Evolutionary conservation across 1,284 basidiomycete genomes (phyloP).

Genomic region (Cryptococcus sp.): DNA sequence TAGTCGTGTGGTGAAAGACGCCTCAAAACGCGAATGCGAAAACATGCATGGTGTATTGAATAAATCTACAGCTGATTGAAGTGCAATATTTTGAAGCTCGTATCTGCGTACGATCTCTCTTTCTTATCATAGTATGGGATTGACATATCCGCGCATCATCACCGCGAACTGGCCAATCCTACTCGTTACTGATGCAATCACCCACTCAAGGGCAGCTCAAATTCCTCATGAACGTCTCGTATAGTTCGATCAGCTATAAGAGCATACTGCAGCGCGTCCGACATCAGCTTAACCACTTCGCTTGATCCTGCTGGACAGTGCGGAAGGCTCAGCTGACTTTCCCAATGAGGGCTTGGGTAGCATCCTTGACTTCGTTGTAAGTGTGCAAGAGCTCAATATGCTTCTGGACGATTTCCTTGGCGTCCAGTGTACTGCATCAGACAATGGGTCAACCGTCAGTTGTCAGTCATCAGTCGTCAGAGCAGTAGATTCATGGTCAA

Average conservation of each 20-base stretch:
- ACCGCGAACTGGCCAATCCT: too few species aligned
- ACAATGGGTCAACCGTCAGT: neutral
- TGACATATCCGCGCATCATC: neutral
- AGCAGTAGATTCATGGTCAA: too few species aligned
- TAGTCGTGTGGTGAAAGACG: too few species aligned
- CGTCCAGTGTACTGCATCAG: slow-evolving; percentile 30
- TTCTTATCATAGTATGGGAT: too few species aligned
- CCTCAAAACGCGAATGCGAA: neutral
- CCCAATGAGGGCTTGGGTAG: slow-evolving; percentile 47
- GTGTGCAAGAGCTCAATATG: slow-evolving; percentile 51
- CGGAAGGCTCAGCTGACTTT: slow-evolving; percentile 32
- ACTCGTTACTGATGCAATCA: neutral
- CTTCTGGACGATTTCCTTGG: slow-evolving; percentile 37
- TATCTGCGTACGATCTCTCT: neutral
- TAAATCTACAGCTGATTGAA: neutral
- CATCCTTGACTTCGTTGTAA: slow-evolving; percentile 54
- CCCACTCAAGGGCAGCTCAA: slow-evolving; percentile 38
- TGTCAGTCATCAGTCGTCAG: neutral
- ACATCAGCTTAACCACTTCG: slow-evolving; percentile 12
- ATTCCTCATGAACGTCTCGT: slow-evolving; percentile 42
- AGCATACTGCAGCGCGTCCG: slow-evolving; percentile 39
- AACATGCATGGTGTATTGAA: slow-evolving; percentile 7
- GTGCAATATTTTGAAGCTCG: neutral
- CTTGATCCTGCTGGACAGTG: neutral
- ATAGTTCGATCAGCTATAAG: slow-evolving; percentile 40